phyloP scores from a whole-genome alignment of 2,329 filamentous ascomycete genomes.

The Trichophyton equinum region DNA sequence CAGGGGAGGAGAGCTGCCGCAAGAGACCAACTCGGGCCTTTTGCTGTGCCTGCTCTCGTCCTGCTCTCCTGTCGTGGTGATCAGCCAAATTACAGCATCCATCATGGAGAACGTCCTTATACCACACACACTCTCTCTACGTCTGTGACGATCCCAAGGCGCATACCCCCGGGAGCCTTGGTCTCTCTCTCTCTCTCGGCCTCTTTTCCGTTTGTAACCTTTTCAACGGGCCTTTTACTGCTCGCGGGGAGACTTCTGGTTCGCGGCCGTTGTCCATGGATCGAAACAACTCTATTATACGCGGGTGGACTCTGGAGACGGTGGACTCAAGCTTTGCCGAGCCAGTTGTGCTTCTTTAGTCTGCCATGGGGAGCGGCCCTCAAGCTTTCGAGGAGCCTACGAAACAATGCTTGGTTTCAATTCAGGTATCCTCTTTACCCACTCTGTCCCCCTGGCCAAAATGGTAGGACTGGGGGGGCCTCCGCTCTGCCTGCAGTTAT shows the following conservation, averaged over 20 bases:
- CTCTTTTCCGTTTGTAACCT: neutral
- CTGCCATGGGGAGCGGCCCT: neutral
- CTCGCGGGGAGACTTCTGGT: no score
- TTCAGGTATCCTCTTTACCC: neutral
- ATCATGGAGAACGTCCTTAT: neutral
- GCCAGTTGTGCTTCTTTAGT: neutral
- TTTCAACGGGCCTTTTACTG: neutral
- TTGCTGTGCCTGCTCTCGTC: no score
- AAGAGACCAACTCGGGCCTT: neutral
- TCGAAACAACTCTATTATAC: neutral
- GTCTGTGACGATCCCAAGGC: neutral
- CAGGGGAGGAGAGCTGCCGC: neutral
- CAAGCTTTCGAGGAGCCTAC: neutral
- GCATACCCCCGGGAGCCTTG: neutral
- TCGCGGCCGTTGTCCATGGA: neutral
- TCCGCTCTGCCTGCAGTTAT: neutral
- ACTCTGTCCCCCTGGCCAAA: neutral
- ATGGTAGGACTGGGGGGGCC: neutral
- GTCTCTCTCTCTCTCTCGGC: no score
- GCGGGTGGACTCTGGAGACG: neutral
- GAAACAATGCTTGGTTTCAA: constrained; percentile 4
- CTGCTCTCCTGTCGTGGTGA: neutral
- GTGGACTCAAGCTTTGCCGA: constrained; percentile 3
- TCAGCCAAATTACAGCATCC: neutral
- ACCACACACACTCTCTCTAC: neutral